Percentiles rank a stretch among this genome's conserved stretches.
Conservation (phyloP, 805 yeast species). For the Candida wancherniae region DNA sequence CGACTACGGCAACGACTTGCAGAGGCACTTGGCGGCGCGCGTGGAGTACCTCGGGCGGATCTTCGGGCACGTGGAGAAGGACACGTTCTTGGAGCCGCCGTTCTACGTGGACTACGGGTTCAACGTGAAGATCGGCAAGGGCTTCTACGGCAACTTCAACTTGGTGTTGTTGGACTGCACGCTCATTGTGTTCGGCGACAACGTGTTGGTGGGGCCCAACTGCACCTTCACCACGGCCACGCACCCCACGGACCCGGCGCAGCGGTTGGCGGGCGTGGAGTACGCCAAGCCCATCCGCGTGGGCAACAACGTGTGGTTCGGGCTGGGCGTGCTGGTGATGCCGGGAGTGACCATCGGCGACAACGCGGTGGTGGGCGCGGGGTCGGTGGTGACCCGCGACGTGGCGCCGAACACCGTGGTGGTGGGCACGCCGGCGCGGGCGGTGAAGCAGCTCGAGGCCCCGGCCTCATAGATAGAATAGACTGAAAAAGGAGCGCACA, state of each 20-base stretch:
- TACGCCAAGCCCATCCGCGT: conserved; percentile 53
- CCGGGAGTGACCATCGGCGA: conserved; percentile 69
- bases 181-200: conserved; percentile 54
- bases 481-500: too few relatives aligned
- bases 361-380: conserved; percentile 61
- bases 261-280: conserved; percentile 44
- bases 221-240: conserved; percentile 57
- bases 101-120: conserved; percentile 63
- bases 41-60: conserved; percentile 30
- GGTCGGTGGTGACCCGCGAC: conserved; percentile 56
- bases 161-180: conserved; percentile 54
- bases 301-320: conserved; percentile 68
- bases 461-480: too few relatives aligned
- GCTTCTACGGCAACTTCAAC: conserved; percentile 58
- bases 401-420: conserved; percentile 53
- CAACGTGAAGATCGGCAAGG: conserved; percentile 53
- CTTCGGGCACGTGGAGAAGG: conserved; percentile 46
- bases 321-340: conserved; percentile 48
- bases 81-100: conserved; percentile 51
- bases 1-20: conserved; percentile 25
- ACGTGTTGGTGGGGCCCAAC: conserved; percentile 60
- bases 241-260: conserved; percentile 52
- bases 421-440: conserved; percentile 60
- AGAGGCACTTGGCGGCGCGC: conserved; percentile 33
- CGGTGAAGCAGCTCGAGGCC: conserved; percentile 37